A percentile compares a stretch with the other conserved stretches of the same genome.
phyloP scores from a whole-genome alignment of 2,329 filamentous ascomycete genomes.

The Paracamarosporium sp. region DNA sequence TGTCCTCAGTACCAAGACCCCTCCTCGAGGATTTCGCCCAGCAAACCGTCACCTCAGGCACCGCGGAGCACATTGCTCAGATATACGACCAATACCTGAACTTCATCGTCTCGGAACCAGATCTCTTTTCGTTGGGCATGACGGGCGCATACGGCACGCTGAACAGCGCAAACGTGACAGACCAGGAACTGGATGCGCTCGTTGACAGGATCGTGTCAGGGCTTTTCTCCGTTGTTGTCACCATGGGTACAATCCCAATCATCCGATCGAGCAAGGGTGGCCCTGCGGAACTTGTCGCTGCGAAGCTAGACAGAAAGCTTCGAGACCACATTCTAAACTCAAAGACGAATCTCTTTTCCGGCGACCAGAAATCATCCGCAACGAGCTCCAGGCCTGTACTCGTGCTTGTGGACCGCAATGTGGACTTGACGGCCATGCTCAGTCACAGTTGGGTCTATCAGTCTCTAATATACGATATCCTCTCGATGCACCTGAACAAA shows the following conservation, averaged over 20 bases:
- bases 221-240: constrained; percentile 97
- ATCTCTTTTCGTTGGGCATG: constrained; percentile 93
- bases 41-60: constrained; percentile 82
- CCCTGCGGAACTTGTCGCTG: constrained; percentile 91
- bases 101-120: constrained; percentile 94
- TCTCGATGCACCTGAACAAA: constrained; percentile 84
- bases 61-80: constrained; percentile 87
- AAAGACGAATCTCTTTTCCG: constrained; percentile 94
- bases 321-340: constrained; percentile 97
- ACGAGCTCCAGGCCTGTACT: constrained; percentile 80
- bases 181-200: constrained; percentile 85
- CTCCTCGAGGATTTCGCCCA: constrained; percentile 94
- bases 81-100: constrained; percentile 97
- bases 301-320: constrained; percentile 92
- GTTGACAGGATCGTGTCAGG: constrained; percentile 94
- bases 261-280: constrained; percentile 93
- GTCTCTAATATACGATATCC: constrained; percentile 80
- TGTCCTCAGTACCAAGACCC: constrained; percentile 88
- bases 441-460: constrained; percentile 95
- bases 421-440: constrained; percentile 97
- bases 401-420: constrained; percentile 88
- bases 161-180: constrained; percentile 89
- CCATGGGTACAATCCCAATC: constrained; percentile 96
- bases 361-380: constrained; percentile 64
- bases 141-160: constrained; percentile 96